Conservation (phyloP, 371 early-diverging fungal species). For the Apophysomyces ossiformis region DNA sequence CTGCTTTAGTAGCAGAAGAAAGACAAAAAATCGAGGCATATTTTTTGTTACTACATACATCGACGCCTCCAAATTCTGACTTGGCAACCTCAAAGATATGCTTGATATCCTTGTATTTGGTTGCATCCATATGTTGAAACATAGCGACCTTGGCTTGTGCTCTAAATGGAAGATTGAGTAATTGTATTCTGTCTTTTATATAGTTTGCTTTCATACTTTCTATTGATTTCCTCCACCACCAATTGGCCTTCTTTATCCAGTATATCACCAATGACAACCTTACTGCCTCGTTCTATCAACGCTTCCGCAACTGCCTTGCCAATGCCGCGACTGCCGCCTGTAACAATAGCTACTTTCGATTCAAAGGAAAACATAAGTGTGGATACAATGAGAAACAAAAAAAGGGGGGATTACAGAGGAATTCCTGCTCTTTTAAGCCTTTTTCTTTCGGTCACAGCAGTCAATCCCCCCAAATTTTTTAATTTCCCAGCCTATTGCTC, state of each 20-base stretch:
- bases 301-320: constrained; percentile 58
- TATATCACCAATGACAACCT: constrained; percentile 68
- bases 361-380: constrained; percentile 28
- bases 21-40: too few species aligned
- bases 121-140: constrained; percentile 64
- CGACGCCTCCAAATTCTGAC: constrained; percentile 59
- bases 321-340: constrained; percentile 65
- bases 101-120: constrained; percentile 49
- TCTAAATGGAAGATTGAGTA: neutral
- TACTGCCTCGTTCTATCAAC: constrained; percentile 54
- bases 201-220: constrained; percentile 23
- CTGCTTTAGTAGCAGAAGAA: neutral
- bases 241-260: constrained; percentile 44
- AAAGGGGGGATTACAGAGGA: too few species aligned
- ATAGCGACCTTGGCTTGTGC: constrained; percentile 39
- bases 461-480: too few species aligned
- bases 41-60: constrained; percentile 55
- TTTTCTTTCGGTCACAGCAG: too few species aligned
- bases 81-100: constrained; percentile 54
- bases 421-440: too few species aligned
- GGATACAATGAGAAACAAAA: constrained; percentile 29
- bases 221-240: constrained; percentile 43
- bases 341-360: constrained; percentile 67
- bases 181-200: too few species aligned
- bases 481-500: too few species aligned